phyloP scores from a whole-genome alignment of 495 filamentous ascomycete species.

The Coniosporium apollinis region DNA sequence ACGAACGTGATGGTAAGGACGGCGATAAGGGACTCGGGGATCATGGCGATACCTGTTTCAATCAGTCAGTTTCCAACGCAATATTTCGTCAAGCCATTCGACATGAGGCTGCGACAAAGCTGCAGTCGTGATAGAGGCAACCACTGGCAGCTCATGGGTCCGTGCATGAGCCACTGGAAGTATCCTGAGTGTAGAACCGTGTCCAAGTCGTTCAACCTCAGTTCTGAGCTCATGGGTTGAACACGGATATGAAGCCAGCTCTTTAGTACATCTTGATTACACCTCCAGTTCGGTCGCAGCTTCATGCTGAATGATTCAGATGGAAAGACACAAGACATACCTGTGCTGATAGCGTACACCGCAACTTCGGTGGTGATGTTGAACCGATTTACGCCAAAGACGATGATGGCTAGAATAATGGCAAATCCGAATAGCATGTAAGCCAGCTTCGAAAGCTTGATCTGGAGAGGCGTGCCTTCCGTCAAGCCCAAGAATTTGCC shows the following conservation, averaged over 20 bases:
- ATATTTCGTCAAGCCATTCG: too few species aligned
- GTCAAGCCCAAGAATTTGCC: constrained; percentile 61
- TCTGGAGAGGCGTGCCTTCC: constrained; percentile 50
- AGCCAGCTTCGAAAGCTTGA: constrained; percentile 53
- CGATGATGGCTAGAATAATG: constrained; percentile 49
- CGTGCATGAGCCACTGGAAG: too few species aligned
- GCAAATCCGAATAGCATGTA: constrained; percentile 51
- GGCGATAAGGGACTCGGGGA: constrained; percentile 60
- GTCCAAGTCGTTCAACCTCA: too few species aligned
- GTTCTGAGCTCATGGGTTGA: too few species aligned
- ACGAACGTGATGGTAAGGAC: constrained; percentile 65
- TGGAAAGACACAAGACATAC: constrained; percentile 13
- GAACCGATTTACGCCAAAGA: constrained; percentile 45
- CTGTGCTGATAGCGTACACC: constrained; percentile 47
- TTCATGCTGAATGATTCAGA: too few species aligned
- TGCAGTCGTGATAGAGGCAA: too few species aligned
- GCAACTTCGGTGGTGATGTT: constrained; percentile 43
- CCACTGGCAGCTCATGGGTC: too few species aligned
- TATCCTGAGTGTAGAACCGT: too few species aligned
- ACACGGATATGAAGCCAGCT: too few species aligned
- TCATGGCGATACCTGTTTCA: constrained; percentile 44
- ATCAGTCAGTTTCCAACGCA: neutral
- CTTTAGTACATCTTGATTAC: too few species aligned
- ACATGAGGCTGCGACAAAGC: too few species aligned
- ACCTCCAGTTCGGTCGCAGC: too few species aligned